Evolutionary conservation across 208 protist species (phyloP), one percentile per base, ranked within the genome.

Genomic region (Crithidia bombi): DNA sequence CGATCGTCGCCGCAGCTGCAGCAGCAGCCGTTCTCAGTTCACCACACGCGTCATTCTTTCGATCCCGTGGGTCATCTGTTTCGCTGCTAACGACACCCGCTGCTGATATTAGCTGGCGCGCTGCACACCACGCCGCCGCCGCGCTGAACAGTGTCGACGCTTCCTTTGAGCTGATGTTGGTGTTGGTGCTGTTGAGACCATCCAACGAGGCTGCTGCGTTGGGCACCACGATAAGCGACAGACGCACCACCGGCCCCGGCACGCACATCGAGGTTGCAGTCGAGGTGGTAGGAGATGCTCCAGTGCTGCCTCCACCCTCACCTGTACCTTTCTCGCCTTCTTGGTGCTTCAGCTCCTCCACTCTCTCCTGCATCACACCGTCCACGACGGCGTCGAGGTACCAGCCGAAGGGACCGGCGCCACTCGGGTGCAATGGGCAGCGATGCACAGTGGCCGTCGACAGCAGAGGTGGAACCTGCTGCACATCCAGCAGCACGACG

Each of bases 381-480:
- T 50, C 64, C 21, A 77, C 64, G 0, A 77, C 57, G 7, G 71
- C 71, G 19, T 77, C 71, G 17, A 77, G 64, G 49, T 77, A 77
- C 38, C 36, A 71, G 3, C 56, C 71, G 11, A 77, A 64, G 14
- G 71, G 71, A 1, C 71, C 71, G 14, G 64, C 57, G n/a, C 71
- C 71, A 32, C 71, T 77, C 11, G 58, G 44, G 30, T 77, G 71
- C 23, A 49, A 28, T 2, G 56, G 71, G 15, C 64, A 67, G 25
- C 63, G 63, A 21, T 62, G 43, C n/a, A 49, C 71, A 4, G 44
- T 77, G 21, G 64, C 63, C n/a, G 41, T 32, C 5, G 71, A 77
- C n/a, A 77, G 46, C 38, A 77, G 28, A 26, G 21, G 44, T 2
- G 64, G 56, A 35, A 71, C 71, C 57, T 77, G 71, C 71, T 77